Conservation (phyloP, 805 yeast genomes). For the Alloascoidea africana region DNA sequence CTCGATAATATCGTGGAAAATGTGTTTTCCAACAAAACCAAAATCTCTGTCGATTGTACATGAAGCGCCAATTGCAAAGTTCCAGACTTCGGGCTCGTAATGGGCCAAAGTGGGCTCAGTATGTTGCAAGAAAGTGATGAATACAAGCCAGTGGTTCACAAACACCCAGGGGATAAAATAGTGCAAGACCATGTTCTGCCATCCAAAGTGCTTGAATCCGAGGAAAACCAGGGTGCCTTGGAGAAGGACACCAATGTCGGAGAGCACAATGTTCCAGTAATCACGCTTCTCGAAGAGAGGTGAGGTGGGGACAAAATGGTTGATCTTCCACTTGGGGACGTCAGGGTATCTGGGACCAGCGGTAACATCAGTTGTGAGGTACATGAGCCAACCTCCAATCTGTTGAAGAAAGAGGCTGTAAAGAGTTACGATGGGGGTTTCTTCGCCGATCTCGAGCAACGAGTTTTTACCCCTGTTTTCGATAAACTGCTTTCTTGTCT, state of each 20-base stretch:
- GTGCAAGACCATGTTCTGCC: constrained; percentile 44
- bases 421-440: constrained; percentile 58
- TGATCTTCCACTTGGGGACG: constrained; percentile 30
- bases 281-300: constrained; percentile 64
- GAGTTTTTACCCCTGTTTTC: constrained; percentile 21
- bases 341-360: constrained; percentile 54
- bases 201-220: constrained; percentile 49
- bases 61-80: constrained; percentile 62
- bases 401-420: constrained; percentile 47
- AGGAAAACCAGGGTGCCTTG: constrained; percentile 38
- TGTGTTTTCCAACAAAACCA: constrained; percentile 62
- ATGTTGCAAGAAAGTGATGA: constrained; percentile 76
- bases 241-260: constrained; percentile 55
- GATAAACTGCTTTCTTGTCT: constrained; percentile 44
- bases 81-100: constrained; percentile 65
- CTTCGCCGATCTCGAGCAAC: constrained; percentile 44
- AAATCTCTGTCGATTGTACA: constrained; percentile 78
- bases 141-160: constrained; percentile 85
- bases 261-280: constrained; percentile 52
- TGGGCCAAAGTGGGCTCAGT: constrained; percentile 71
- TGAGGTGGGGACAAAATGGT: constrained; percentile 61
- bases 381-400: constrained; percentile 60
- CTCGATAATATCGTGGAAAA: constrained; percentile 82
- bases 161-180: constrained; percentile 67
- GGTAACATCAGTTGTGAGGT: constrained; percentile 56